Conservation (phyloP, 2,329 filamentous ascomycete genomes). For the Colletotrichum orchidophilum region DNA sequence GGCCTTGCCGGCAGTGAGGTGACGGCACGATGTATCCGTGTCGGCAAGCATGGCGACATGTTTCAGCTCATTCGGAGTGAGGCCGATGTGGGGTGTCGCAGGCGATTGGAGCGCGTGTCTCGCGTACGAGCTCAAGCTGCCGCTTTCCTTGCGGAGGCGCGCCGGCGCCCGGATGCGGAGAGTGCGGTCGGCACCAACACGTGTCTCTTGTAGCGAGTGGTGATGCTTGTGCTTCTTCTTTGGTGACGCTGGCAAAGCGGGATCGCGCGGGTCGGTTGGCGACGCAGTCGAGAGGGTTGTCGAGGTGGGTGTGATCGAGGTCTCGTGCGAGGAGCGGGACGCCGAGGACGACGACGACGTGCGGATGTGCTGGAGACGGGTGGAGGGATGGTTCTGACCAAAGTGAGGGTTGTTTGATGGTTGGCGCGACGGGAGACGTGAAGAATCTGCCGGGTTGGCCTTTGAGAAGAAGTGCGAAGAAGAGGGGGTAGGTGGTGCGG, state of each 20-base stretch:
- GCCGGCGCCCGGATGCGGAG: slow-evolving; percentile 12
- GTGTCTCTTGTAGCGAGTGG: slow-evolving; percentile 17
- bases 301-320: slow-evolving; percentile 23
- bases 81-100: slow-evolving; percentile 9
- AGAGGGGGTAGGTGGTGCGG: slow-evolving; percentile 39
- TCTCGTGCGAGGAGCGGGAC: slow-evolving; percentile 38
- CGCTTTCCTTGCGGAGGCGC: slow-evolving; percentile 29
- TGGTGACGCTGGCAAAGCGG: slow-evolving; percentile 35
- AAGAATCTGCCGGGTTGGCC: slow-evolving; percentile 20
- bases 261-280: slow-evolving; percentile 25
- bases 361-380: slow-evolving; percentile 40
- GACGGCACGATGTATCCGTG: slow-evolving; percentile 35
- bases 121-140: slow-evolving; percentile 21
- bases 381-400: slow-evolving; percentile 3
- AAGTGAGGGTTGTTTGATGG: not conserved
- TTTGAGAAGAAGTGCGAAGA: slow-evolving; percentile 20
- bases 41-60: slow-evolving; percentile 48
- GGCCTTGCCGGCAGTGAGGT: slow-evolving; percentile 39
- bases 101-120: slow-evolving; percentile 19
- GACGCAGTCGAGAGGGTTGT: slow-evolving; percentile 26
- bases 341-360: slow-evolving; percentile 44
- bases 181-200: slow-evolving; percentile 7
- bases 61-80: slow-evolving; percentile 42
- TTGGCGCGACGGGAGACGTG: slow-evolving; percentile 3
- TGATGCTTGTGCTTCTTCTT: slow-evolving; percentile 28